Evolutionary conservation across 2,329 filamentous ascomycete species (phyloP).

Genomic region (Ceratocystis smalleyi): DNA sequence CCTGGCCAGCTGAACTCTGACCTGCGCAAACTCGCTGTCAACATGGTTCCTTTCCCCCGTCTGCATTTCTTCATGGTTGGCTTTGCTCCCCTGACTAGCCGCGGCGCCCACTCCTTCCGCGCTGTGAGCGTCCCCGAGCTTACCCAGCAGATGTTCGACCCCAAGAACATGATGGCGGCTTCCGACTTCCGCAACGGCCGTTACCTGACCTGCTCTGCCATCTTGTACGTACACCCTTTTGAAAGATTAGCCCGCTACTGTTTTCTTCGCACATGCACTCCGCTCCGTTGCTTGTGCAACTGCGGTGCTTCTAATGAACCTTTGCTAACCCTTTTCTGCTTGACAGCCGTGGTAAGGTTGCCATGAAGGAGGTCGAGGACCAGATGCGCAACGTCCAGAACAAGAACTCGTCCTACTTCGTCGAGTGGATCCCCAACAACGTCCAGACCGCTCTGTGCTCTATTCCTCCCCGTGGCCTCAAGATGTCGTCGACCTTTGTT

Average conservation of each 20-base stretch:
- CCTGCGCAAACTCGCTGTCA: constrained; percentile 96
- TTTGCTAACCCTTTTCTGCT: constrained; percentile 14
- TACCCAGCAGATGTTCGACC: constrained; percentile 99
- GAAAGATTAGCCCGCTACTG: too few relatives aligned
- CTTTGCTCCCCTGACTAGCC: constrained; percentile 92
- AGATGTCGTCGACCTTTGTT: constrained; percentile 98
- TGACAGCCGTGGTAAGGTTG: constrained; percentile 83
- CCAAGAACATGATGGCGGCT: constrained; percentile 99
- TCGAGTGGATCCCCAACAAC: constrained; percentile 99
- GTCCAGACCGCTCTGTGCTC: constrained; percentile 99
- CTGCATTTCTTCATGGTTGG: constrained; percentile 99
- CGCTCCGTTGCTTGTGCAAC: not conserved
- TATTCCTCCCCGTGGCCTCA: constrained; percentile 89
- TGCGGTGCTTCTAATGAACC: not conserved
- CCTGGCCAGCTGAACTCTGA: constrained; percentile 99
- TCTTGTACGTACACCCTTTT: constrained; percentile 51
- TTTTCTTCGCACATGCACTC: not conserved
- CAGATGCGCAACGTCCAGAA: constrained; percentile 99
- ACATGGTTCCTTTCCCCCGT: constrained; percentile 99
- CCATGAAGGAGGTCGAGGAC: constrained; percentile 99
- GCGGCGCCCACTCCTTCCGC: constrained; percentile 78
- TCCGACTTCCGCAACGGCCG: constrained; percentile 99
- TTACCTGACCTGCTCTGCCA: constrained; percentile 97
- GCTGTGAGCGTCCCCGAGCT: constrained; percentile 94
- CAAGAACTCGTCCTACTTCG: constrained; percentile 99